phyloP scores from a whole-genome alignment of 306 rosid genomes.

The Luffa aegyptiaca region DNA sequence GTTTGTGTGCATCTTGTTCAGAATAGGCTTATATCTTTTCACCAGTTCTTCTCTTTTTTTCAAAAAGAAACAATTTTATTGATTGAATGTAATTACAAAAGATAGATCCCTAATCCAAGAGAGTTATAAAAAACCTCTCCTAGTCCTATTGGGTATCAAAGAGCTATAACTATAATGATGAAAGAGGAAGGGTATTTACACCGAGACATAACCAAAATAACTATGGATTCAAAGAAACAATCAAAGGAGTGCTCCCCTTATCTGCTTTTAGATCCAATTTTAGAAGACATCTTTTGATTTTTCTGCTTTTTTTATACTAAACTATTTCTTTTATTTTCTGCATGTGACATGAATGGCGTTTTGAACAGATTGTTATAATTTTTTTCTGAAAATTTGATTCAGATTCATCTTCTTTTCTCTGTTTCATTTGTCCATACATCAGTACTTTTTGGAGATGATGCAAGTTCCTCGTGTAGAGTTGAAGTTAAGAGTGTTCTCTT shows the following conservation, averaged over 20 bases:
- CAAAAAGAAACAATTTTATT: no score
- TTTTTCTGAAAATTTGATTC: background rate
- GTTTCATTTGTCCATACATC: conserved; percentile 14
- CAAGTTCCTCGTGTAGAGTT: conserved; percentile 98
- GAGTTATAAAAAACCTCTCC: no score
- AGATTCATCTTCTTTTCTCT: background rate
- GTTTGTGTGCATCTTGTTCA: background rate
- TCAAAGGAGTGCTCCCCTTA: background rate
- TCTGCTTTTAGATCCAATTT: background rate
- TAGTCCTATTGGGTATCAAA: background rate
- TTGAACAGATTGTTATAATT: background rate
- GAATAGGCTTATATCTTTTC: background rate
- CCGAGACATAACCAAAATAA: no score
- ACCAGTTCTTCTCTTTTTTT: no score
- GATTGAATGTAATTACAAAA: no score
- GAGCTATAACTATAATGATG: background rate
- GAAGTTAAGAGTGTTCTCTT: no score
- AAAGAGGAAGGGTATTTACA: background rate
- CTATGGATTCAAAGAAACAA: background rate
- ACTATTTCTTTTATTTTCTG: background rate
- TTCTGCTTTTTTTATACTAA: background rate
- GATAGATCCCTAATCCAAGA: no score
- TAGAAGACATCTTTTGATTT: background rate
- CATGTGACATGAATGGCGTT: background rate
- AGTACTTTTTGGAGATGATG: conserved; percentile 93